A percentile compares a stretch with the other conserved stretches of the same genome.
phyloP scores from a whole-genome alignment of 257 asterid species.

The Forsythia viridissima region DNA sequence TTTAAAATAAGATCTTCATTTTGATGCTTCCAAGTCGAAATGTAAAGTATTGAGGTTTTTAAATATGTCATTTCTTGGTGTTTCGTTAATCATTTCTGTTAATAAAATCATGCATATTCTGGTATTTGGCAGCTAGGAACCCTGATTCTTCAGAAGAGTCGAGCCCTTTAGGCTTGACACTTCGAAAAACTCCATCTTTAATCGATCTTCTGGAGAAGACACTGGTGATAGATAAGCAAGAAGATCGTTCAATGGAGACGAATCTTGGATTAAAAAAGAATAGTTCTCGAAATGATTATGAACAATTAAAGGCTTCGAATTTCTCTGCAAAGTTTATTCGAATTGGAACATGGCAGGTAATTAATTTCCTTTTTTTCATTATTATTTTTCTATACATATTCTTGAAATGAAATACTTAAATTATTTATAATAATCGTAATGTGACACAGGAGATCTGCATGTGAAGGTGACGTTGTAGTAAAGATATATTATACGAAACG shows the following conservation, averaged over 20 bases:
- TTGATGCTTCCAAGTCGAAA: neutral
- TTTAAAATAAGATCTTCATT: no score
- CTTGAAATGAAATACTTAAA: neutral
- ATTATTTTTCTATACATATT: no score
- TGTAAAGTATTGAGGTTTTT: no score
- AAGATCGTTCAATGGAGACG: neutral
- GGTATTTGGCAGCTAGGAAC: neutral
- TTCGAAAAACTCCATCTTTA: slow-evolving; percentile 29
- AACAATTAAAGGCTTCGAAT: slow-evolving; percentile 50
- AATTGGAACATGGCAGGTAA: slow-evolving; percentile 53
- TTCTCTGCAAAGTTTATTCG: slow-evolving; percentile 23
- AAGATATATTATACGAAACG: slow-evolving; percentile 44
- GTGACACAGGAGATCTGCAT: slow-evolving; percentile 21
- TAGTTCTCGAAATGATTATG: slow-evolving; percentile 14
- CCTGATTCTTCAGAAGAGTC: neutral
- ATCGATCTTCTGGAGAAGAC: slow-evolving; percentile 6
- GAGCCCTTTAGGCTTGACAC: slow-evolving; percentile 24
- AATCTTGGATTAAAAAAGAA: neutral
- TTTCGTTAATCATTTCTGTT: no score
- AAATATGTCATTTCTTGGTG: no score
- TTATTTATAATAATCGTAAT: neutral
- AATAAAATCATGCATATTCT: neutral
- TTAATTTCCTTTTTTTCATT: neutral
- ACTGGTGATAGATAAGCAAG: neutral
- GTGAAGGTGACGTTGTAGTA: slow-evolving; percentile 41